These are phyloP conservation scores for Glycine latifolia DNA, from an alignment of 306 rosid genomes.

Conservation along the genomic window DNA sequence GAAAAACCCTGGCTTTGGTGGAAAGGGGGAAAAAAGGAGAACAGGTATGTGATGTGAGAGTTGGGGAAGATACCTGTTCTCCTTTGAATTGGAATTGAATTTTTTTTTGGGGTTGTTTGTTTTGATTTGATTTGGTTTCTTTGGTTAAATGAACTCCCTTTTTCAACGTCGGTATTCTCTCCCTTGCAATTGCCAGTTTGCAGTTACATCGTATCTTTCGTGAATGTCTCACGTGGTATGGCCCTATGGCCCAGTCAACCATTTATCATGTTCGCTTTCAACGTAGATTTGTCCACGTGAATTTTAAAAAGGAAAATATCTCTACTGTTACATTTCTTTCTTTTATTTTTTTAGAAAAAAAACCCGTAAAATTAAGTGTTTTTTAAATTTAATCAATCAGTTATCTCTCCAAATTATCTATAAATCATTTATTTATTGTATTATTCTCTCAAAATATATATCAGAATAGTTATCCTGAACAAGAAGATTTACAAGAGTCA, in stretches of 20 bases:
- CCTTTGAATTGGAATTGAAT: constrained; percentile 20
- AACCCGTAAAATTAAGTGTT: not conserved
- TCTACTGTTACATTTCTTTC: not conserved
- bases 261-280: not conserved
- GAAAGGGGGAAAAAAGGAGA: constrained; percentile 41
- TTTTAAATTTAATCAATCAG: too few species aligned
- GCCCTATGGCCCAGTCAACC: not conserved
- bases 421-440: too few species aligned
- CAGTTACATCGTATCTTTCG: constrained; percentile 3
- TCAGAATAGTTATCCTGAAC: too few species aligned
- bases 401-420: too few species aligned
- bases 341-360: not conserved
- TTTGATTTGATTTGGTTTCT: constrained; percentile 1
- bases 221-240: constrained; percentile 2
- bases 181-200: constrained; percentile 1
- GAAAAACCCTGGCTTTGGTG: not conserved
- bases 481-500: too few species aligned
- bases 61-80: constrained; percentile 49
- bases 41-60: constrained; percentile 33
- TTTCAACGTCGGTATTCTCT: not conserved
- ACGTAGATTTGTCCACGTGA: constrained; percentile 18
- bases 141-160: not conserved
- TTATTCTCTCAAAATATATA: too few species aligned
- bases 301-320: not conserved
- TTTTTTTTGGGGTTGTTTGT: not conserved